Base-by-base conservation (phyloP, 441 rosid species). In the Monsonia emarginata region DNA sequence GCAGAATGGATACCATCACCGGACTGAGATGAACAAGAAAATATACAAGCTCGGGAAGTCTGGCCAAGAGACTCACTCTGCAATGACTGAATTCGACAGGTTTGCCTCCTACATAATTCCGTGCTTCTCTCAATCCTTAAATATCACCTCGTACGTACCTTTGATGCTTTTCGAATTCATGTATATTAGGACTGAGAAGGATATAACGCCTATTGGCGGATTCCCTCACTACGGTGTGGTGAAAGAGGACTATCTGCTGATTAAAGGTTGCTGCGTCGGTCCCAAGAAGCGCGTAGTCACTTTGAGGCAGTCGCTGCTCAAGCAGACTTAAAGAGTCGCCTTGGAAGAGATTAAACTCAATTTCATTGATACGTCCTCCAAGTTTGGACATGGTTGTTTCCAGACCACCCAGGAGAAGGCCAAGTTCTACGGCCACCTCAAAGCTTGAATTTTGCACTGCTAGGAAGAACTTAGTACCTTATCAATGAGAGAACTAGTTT, bases 11-110 rank as follows among this genome's bases (percentile, higher is more conserved):
- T 91, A 91, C 66, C 97, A 91, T 72, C 97, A 89, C 72, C 87
- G 96, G 31, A 91, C 97, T 16, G 97, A 91, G 77, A 72, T 91
- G 84, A 91, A 91, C 87, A 91, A 91, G 78, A 91, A 91, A 82
- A 61, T 89, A 18, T 91, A 89, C 85, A 86, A 81, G 81, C 40
- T 91, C 28, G 96, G 98, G 7, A 91, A 91, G 76, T 67, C 73
- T 64, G 93, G 84, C 16, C 82, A 81, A 62, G 98, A 91, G 67
- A 69, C 89, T 0, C 91, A 89, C 65, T 2, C 83, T 36, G 89
- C 92, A 8, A 70, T 84, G 71, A 91, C 97, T 13, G 95, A 89
- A 44, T 91, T 81, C 27, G 96, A 91, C 88, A 83, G 92, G 95
- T 91, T 31, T 63, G 73, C 11, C 26, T 52, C 58, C 9, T 8